These are phyloP conservation scores for Oenanthe sinensis DNA, from an alignment of 129 eudicot genomes.

Conservation along the genomic window DNA sequence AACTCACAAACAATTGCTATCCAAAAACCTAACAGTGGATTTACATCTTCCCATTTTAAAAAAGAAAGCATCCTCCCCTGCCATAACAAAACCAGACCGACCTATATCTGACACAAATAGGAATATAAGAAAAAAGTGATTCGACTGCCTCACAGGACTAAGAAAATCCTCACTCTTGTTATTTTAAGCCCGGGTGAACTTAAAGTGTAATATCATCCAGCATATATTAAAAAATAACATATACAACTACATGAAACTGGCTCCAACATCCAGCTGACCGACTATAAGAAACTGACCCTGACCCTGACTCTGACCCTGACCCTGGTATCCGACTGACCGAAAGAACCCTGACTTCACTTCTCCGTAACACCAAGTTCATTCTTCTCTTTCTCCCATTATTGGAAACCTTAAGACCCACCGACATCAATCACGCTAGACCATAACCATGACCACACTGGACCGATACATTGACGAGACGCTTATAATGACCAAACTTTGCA, in stretches of 20 bases:
- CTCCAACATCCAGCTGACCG: not conserved
- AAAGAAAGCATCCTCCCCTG: not conserved
- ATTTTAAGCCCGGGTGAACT: constrained; percentile 5
- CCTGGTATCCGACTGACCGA: not conserved
- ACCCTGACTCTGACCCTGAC: not conserved
- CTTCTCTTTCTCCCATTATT: not conserved
- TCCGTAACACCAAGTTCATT: not conserved
- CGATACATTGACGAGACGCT: not conserved
- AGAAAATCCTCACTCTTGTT: constrained; percentile 4
- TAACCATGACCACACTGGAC: not conserved
- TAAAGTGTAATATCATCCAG: not conserved
- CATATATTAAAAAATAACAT: not conserved
- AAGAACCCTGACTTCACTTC: not conserved
- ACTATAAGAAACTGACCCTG: not conserved
- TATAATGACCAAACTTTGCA: not conserved
- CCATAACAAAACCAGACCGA: not conserved
- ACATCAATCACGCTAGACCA: constrained; percentile 2
- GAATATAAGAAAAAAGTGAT: not conserved
- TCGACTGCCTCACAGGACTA: not conserved
- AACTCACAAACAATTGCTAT: not conserved
- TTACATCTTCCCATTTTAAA: not conserved
- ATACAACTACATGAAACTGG: constrained; percentile 5
- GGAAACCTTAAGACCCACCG: not conserved
- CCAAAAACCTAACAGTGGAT: not conserved
- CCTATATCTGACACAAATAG: not conserved